These are phyloP conservation scores for Pholiota adiposa DNA, from an alignment of 1,284 basidiomycete species.

Conservation along the genomic window DNA sequence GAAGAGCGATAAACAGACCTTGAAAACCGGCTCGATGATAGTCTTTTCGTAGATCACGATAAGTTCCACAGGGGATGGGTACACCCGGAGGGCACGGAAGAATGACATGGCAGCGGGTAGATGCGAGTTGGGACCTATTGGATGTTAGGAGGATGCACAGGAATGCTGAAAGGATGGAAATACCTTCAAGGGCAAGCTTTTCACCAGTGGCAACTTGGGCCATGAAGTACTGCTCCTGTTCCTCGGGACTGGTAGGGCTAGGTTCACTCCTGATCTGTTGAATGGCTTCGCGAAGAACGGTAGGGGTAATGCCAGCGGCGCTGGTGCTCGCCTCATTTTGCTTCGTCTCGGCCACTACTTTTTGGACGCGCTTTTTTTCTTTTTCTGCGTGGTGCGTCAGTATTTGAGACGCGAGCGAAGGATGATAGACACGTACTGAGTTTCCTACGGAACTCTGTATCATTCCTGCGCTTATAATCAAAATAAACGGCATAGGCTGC, in stretches of 20 bases:
- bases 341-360: constrained; percentile 72
- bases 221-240: constrained; percentile 91
- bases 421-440: constrained; percentile 66
- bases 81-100: constrained; percentile 93
- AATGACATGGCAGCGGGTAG: constrained; percentile 88
- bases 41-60: constrained; percentile 94
- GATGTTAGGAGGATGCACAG: background rate
- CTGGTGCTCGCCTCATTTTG: constrained; percentile 41
- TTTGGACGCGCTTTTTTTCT: constrained; percentile 88
- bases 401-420: constrained; percentile 11
- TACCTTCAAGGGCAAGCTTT: constrained; percentile 80
- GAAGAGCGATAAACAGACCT: constrained; percentile 47
- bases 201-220: constrained; percentile 88
- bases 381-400: constrained; percentile 59
- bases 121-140: constrained; percentile 73
- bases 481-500: constrained; percentile 90
- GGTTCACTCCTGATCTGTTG: constrained; percentile 67
- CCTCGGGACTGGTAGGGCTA: constrained; percentile 68
- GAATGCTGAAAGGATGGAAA: background rate
- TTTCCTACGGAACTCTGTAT: constrained; percentile 86
- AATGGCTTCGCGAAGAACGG: constrained; percentile 64
- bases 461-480: constrained; percentile 93
- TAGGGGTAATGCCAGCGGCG: constrained; percentile 40
- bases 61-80: constrained; percentile 91
- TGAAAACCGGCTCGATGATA: constrained; percentile 85